These are phyloP conservation scores for Cyclotella atomus DNA, from an alignment of 108 stramenopile genomes.

Conservation along the genomic window DNA sequence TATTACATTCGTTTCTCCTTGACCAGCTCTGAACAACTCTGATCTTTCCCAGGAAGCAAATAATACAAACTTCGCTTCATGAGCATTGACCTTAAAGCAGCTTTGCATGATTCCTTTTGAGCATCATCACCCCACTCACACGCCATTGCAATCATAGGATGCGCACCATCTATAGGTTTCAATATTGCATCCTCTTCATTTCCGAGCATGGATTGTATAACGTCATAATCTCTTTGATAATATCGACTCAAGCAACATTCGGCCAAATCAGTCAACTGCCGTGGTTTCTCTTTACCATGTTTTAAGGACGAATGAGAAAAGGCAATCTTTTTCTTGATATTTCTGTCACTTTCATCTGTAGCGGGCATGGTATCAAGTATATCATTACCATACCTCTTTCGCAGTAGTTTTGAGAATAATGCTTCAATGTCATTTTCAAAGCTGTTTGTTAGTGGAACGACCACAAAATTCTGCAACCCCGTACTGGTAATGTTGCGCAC, in stretches of 20 bases:
- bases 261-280: slow-evolving; percentile 8
- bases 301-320: neutral
- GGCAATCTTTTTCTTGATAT: neutral
- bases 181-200: neutral
- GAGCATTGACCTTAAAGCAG: slow-evolving; percentile 24
- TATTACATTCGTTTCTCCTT: no score
- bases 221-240: slow-evolving; percentile 19
- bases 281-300: neutral
- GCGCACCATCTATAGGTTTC: slow-evolving; percentile 7
- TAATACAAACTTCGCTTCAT: slow-evolving; percentile 1
- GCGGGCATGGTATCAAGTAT: no score
- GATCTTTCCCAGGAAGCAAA: neutral
- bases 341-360: no score
- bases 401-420: neutral
- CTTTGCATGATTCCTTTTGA: slow-evolving; percentile 16
- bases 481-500: neutral
- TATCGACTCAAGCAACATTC: slow-evolving; percentile 27
- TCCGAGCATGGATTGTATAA: slow-evolving; percentile 29
- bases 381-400: neutral
- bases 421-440: slow-evolving; percentile 1
- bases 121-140: slow-evolving; percentile 21
- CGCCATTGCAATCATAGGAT: slow-evolving; percentile 18
- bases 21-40: neutral
- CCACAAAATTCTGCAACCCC: slow-evolving; percentile 18
- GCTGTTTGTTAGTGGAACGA: slow-evolving; percentile 9